Conservation (phyloP, 352 stramenopile genomes). For the Pythium aphanidermatum region DNA sequence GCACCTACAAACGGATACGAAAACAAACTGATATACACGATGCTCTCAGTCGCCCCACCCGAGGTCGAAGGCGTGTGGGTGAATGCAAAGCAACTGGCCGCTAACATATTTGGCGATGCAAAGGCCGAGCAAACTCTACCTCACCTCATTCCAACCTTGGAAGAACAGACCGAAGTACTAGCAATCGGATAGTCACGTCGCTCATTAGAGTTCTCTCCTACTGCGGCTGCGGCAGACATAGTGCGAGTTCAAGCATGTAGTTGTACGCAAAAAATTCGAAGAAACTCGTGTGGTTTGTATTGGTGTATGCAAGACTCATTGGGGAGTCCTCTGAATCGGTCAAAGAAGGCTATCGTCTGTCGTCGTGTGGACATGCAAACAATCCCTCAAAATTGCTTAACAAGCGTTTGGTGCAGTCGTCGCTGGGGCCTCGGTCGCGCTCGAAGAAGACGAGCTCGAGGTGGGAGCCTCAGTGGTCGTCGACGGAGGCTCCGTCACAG, state of each 20-base stretch:
- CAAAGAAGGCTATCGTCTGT: too few relatives aligned
- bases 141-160: background rate
- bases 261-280: background rate
- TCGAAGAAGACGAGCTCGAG: background rate
- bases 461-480: background rate
- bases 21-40: slow-evolving; percentile 17
- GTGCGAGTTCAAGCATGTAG: background rate
- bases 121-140: background rate
- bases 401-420: background rate
- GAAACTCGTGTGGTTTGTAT: background rate
- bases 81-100: slow-evolving; percentile 9
- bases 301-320: too few relatives aligned
- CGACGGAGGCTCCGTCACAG: background rate
- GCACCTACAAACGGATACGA: slow-evolving; percentile 17
- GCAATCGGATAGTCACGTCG: slow-evolving; percentile 3
- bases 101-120: background rate
- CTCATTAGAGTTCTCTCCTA: too few relatives aligned
- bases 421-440: background rate
- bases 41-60: slow-evolving; percentile 12
- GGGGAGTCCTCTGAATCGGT: too few relatives aligned
- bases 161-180: slow-evolving; percentile 1
- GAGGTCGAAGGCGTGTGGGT: slow-evolving; percentile 19
- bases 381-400: too few relatives aligned
- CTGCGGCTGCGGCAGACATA: too few relatives aligned
- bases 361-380: too few relatives aligned